Evolutionary conservation across 495 filamentous ascomycete species (phyloP).

Genomic region (Neurospora tetrasperma): DNA sequence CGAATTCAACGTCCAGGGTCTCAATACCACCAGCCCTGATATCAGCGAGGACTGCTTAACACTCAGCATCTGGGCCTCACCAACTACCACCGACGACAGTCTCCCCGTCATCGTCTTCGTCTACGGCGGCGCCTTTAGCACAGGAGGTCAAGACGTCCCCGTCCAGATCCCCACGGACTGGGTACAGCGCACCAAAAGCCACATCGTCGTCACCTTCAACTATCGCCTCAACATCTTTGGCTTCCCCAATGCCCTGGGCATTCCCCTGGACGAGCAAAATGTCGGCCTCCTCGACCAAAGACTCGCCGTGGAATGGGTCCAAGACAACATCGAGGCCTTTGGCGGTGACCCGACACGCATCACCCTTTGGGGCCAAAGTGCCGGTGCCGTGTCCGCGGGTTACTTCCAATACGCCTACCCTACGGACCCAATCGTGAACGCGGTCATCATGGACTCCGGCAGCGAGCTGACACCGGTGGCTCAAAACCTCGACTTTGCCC

Average conservation of each 20-base stretch:
- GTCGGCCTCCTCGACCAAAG: slow-evolving; percentile 56
- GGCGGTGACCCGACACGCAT: slow-evolving; percentile 48
- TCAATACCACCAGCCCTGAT: slow-evolving; percentile 6
- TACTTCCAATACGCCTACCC: slow-evolving; percentile 42
- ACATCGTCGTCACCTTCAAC: slow-evolving; percentile 54
- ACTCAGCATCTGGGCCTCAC: slow-evolving; percentile 40
- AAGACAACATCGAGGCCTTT: slow-evolving; percentile 48
- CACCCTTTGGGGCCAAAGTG: slow-evolving; percentile 45
- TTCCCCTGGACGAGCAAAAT: slow-evolving; percentile 33
- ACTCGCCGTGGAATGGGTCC: slow-evolving; percentile 47
- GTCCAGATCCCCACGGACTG: slow-evolving; percentile 25
- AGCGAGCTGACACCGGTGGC: slow-evolving; percentile 35
- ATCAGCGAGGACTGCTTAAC: slow-evolving; percentile 47
- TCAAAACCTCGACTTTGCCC: slow-evolving; percentile 18
- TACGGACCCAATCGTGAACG: slow-evolving; percentile 34
- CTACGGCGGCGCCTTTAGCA: slow-evolving; percentile 21
- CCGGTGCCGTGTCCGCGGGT: slow-evolving; percentile 41
- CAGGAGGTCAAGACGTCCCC: slow-evolving; percentile 15
- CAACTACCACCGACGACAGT: slow-evolving; percentile 1
- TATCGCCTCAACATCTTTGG: slow-evolving; percentile 59
- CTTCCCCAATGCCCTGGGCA: slow-evolving; percentile 36
- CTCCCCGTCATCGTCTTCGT: slow-evolving; percentile 27
- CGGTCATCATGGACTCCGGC: slow-evolving; percentile 45
- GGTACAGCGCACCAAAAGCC: slow-evolving; percentile 36
- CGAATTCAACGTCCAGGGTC: slow-evolving; percentile 17